Base-by-base conservation (phyloP, 441 rosid genomes). In the Arabidopsis lyrata region DNA sequence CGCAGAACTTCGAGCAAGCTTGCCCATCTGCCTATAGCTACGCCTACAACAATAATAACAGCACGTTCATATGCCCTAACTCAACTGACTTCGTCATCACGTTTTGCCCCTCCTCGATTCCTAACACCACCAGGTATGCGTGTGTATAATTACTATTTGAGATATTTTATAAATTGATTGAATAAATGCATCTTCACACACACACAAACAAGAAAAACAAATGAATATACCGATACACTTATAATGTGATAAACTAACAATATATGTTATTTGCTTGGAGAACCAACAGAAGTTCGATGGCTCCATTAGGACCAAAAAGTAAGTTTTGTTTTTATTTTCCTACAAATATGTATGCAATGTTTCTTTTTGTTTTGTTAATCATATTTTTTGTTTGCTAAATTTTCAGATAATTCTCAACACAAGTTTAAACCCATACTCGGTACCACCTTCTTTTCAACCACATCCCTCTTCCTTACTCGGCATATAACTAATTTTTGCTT, bases 61-160 rank as follows among this genome's bases (percentile, higher is more conserved):
- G 78, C 5, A 82, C 75, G 5, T 61, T 79, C 39, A 73, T 8
- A 8, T 85, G 88, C 74, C 1, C 74, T 16, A 78, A 65, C 58
- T 67, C 78, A 5, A 70, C 88, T 6, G 68, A 81, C 53, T 85
- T 75, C 10, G 62, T 73, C 2, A 62, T 85, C 49, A 83, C 80
- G 16, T 83, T 85, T 74, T 85, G 88, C n/a, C 86, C 86, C 0
- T 50, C 73, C 70, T 85, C 2, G 4, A 7, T 74, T 39, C 72
- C 67, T 2, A 39, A 24, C 8, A 45, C 1, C 34, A 39, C 65
- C 42, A 66, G 66, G 66, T 22, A 1, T 22, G 24, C 2, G 1
- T 22, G 24, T 22, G 24, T 22, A 22, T 22, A 22, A 22, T 22
- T 22, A n/a, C n/a, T n/a, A n/a, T n/a, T n/a, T n/a, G n/a, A n/a